Evolutionary conservation across 345 rosid species (phyloP).

Genomic region (Salix suchowensis): DNA sequence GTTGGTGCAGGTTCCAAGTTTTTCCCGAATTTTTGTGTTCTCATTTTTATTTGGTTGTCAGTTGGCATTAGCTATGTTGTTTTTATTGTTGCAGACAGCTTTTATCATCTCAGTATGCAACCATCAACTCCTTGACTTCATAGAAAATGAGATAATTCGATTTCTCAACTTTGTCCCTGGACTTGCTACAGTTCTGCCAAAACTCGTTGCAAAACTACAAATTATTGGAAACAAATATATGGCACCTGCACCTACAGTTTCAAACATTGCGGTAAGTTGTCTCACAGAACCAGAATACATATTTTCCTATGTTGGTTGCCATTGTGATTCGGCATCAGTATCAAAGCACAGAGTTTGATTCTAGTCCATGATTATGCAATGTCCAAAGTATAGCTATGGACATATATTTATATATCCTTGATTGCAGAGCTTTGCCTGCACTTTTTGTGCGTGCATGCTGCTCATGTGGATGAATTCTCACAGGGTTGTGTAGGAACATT

Average conservation of each 20-base stretch:
- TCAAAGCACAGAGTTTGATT: not conserved
- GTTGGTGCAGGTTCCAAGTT: not conserved
- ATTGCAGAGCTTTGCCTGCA: not conserved
- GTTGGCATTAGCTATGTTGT: not conserved
- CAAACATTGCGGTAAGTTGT: constrained; percentile 47
- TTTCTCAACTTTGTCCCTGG: constrained; percentile 74
- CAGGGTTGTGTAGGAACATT: not conserved
- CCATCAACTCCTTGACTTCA: constrained; percentile 87
- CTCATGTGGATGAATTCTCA: not conserved
- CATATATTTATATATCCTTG: not conserved
- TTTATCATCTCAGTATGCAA: constrained; percentile 90
- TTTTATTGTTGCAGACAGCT: constrained; percentile 52
- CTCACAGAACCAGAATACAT: not conserved
- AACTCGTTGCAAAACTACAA: constrained; percentile 53
- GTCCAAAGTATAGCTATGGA: not conserved
- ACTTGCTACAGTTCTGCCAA: constrained; percentile 53
- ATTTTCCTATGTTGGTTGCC: not conserved
- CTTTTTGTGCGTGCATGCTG: not conserved
- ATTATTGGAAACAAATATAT: constrained; percentile 60
- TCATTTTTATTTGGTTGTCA: too few species aligned
- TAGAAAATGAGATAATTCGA: constrained; percentile 86
- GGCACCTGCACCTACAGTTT: constrained; percentile 43
- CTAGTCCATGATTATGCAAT: not conserved
- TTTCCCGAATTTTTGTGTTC: not conserved
- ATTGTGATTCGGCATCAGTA: not conserved